Evolutionary conservation across 2,329 filamentous ascomycete genomes (phyloP), one percentile per base, ranked within the genome.

Genomic region (Clathrospora elynae): DNA sequence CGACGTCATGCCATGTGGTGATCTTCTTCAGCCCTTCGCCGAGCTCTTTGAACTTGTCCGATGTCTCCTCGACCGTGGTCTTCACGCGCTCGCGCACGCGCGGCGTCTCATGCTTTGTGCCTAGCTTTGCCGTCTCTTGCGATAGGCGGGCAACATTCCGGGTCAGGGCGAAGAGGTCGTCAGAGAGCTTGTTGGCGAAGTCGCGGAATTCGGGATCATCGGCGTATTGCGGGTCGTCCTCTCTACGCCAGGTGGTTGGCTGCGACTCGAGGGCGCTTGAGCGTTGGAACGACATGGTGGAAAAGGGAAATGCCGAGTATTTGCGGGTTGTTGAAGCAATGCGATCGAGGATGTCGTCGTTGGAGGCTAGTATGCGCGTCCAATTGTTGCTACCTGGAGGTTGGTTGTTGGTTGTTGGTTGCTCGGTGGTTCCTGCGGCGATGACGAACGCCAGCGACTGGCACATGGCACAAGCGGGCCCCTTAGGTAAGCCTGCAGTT

Each of bases 11-110:
- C 75, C 76, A 97, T 26, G 81, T 81, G 68, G 95, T 88, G 32
- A 96, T 82, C 72, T 87, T 90, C 83, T 97, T 97, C 54, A 99
- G 80, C 5, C 90, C 90, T 63, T 97, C 91, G 55, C 90, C 93
- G 48, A 95, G 87, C 42, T 93, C 87, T 71, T 92, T 91, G 78
- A 96, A 97, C 43, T 86, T 82, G 42, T 86, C 82, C 43, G 88
- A 85, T 20, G 90, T 90, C 73, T 96, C 90, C 55, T 95, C 88
- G 41, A 96, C 81, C 7, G 91, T 78, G 61, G 88, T 86, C 67
- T 93, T 89, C 17, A 99, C 90, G 57, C 93, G 81, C 73, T 99
- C 93, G 36, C 92, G 84, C 50, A 96, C 85, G 35, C 91, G 84
- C 50, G 93, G 88, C 3, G 90, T 96, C 71, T 99, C 93, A 48